Evolutionary conservation across 2,329 filamentous ascomycete genomes (phyloP), one percentile per base, ranked within the genome.

Genomic region (Penicillium sp.): DNA sequence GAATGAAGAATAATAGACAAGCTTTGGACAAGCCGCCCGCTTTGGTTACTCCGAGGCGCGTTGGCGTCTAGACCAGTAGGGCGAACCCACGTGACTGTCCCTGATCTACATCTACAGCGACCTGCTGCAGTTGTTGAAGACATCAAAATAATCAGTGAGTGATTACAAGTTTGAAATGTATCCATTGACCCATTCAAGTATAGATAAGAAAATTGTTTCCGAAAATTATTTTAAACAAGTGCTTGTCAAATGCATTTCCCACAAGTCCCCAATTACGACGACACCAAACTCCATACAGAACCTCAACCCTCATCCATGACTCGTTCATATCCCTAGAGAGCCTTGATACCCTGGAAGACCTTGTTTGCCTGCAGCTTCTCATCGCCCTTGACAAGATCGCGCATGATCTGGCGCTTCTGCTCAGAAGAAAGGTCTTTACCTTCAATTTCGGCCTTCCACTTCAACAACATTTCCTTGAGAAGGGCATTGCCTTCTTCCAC

Each of bases 401-500:
- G 89, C 84, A 98, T 87, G 68, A 87, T 85, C 64, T 84, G 82
- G 7, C 94, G 86, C 82, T 95, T 93, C 74, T 96, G 88, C 67
- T 91, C 88, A 68, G 87, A 87, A 59, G 80, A 87, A 82, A 92
- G 62, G 11, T 71, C 68, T 53, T 81, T 75, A 33, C 83, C 85
- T 74, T 94, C 89, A 8, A 87, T 82, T 66, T 86, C 82, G 55
- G 86, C 83, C 82, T 96, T 97, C 95, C 95, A 99, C 74, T 87
- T 85, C 43, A 90, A 79, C 60, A 99, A 79, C 72, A 97, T 84
- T 51, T 89, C 85, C 79, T 98, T 98, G 52, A 99, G 82, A 78
- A 96, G 80, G 26, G 85, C 85, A 73, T 90, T 97, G 7, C 95
- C 95, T 74, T 94, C 87, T 70, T 97, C 93, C 0, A 98, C 90